Evolutionary conservation across 768 basidiomycete species (phyloP).

Genomic region (Kwoniella pini): DNA sequence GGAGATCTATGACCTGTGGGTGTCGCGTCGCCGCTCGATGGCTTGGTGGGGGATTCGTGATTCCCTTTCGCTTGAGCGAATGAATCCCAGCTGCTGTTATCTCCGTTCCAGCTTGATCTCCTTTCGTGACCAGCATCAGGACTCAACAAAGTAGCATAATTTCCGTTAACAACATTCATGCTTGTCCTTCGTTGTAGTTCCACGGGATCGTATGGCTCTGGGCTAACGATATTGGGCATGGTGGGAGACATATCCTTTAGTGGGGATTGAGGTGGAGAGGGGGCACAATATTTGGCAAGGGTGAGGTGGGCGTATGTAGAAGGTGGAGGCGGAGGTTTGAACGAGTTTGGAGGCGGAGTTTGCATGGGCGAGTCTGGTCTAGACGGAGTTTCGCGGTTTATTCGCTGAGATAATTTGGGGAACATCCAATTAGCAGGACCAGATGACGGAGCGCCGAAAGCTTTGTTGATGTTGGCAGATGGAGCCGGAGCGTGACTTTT

Average conservation of each 20-base stretch:
- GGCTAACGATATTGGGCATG: background rate
- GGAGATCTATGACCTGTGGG: slow-evolving; percentile 39
- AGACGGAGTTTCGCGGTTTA: slow-evolving; percentile 4
- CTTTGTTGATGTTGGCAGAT: slow-evolving; percentile 27
- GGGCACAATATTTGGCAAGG: slow-evolving; percentile 53
- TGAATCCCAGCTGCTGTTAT: slow-evolving; percentile 37
- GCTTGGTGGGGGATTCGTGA: background rate
- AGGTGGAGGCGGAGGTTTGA: slow-evolving; percentile 40
- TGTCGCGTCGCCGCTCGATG: slow-evolving; percentile 39
- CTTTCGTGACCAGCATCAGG: slow-evolving; percentile 38
- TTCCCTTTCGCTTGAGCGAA: slow-evolving; percentile 29
- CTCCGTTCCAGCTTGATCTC: slow-evolving; percentile 50
- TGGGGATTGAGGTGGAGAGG: slow-evolving; percentile 50
- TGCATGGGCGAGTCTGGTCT: slow-evolving; percentile 40
- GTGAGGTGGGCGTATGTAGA: slow-evolving; percentile 48
- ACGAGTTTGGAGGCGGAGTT: slow-evolving; percentile 32
- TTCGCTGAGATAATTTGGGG: slow-evolving; percentile 27
- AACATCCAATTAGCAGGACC: slow-evolving; percentile 43
- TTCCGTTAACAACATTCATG: slow-evolving; percentile 41
- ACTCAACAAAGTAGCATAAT: slow-evolving; percentile 36
- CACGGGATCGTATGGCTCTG: slow-evolving; percentile 2
- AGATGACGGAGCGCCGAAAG: slow-evolving; percentile 30
- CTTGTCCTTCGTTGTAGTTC: slow-evolving; percentile 14
- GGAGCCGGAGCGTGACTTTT: slow-evolving; percentile 21
- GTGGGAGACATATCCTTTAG: slow-evolving; percentile 25